Evolutionary conservation across 495 filamentous ascomycete genomes (phyloP), one percentile per base, ranked within the genome.

Genomic region (Xylaria castorea): DNA sequence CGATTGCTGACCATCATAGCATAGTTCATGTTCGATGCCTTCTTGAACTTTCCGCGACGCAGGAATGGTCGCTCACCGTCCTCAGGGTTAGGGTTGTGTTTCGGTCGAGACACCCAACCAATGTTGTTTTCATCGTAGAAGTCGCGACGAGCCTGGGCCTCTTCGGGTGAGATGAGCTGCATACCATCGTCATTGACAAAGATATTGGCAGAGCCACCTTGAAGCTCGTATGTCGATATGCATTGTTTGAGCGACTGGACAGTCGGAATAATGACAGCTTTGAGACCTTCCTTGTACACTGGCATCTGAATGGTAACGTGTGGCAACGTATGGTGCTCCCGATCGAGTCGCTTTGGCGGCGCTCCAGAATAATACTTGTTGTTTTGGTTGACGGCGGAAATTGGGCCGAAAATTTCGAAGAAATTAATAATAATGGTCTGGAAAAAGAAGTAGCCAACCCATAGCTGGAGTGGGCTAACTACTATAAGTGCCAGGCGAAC

Each of bases 251-350:
- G 79, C 1, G 89, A 91, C 18, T 81, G 80, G 61, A 92, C 84
- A 0, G 90, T 91, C 4, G 90, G 90, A 66, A 83, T 82, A 66
- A 92, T 91, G 77, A 91, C 90, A 32, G 82, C 81, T 27, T 79
- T 79, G 5, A 93, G 82, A 55, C 91, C 90, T 79, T 93, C 92
- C 75, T 92, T 93, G 82, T 92, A 93, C 1, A 93, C 90, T 8
- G 91, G 91, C 83, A 89, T 90, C 79, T 93, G 91, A 71, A 93
- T 91, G 5, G 91, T 93, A 48, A 93, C 85, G 75, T 93, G 91
- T 8, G 91, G 91, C 27, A 92, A 81, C 16, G 61, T 53, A 44
- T 79, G 75, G 11, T 71, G 42, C 25, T 82, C 80, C 32, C 85
- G 81, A 67, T 81, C 76, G n/a, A 90, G 80, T 27, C 87, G 83